Base-by-base conservation (phyloP, 345 rosid species). In the Lepidium didymum region DNA sequence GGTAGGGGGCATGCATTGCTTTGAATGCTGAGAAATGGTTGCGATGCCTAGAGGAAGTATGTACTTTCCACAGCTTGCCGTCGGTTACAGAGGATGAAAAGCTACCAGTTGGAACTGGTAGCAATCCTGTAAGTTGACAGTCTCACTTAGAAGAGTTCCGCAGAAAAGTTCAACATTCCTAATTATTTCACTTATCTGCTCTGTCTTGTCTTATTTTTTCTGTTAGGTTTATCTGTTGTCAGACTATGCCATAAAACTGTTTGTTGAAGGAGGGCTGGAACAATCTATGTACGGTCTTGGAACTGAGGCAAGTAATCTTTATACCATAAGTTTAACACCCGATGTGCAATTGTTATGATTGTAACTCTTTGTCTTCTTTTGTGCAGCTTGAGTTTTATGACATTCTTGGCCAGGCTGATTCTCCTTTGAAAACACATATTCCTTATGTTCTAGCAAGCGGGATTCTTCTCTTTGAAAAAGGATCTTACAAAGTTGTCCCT, bases 81-180 rank as follows among this genome's bases (percentile, higher is more conserved):
- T 49, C 63, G 41, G 83, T 84, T 45, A 80, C 76, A 1, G 87
- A 81, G 41, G 89, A 88, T 72, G 86, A 88, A 77, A 90, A 82
- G 87, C 92, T 90, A 71, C 97, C 98, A 34, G 86, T 85, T 63
- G 97, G 98, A 73, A 90, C 82, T 5, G 98, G 98, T 62, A 93
- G 98, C 82, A 93, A 93, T 79, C 98, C 98, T 42, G 96, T 93
- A 70, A 82, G 97, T 77, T 52, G n/a, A n/a, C 57, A 16, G 3
- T 47, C 65, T 57, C 59, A 65, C 35, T 16, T 31, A 14, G 13
- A 38, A 69, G 50, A 36, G 68, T 45, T 59, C 37, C 2, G 19
- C 47, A 33, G 11, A 49, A 59, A 66, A 34, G 21, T 42, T 50
- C 37, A 50, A 21, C 40, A 11, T 50, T 40, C 41, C 1, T 3